Percentiles rank a stretch among this genome's conserved stretches.
Conservation (phyloP, 176 grass and related monocot species). For the Rhynchospora pubera region DNA sequence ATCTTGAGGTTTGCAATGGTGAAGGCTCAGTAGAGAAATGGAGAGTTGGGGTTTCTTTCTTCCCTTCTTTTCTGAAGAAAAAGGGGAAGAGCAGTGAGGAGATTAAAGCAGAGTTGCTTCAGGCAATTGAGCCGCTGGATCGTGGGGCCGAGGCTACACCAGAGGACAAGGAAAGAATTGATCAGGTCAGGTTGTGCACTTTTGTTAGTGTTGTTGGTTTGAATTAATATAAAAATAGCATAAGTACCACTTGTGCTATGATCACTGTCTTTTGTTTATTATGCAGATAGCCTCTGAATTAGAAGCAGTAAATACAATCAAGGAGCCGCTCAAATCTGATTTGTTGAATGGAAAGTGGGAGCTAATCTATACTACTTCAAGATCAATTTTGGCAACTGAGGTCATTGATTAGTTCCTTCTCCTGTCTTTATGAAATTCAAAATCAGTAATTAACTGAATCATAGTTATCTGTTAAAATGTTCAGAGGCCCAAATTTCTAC, state of each 20-base stretch:
- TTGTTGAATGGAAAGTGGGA: conserved; percentile 93
- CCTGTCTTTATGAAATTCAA: neutral
- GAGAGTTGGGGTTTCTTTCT: conserved; percentile 65
- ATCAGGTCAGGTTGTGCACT: conserved; percentile 43
- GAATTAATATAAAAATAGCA: neutral
- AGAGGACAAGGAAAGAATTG: conserved; percentile 59
- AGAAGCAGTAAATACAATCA: conserved; percentile 56
- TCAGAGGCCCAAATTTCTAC: conserved; percentile 84
- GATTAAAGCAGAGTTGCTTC: conserved; percentile 76
- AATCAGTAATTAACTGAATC: neutral
- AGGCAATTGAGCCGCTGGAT: conserved; percentile 59
- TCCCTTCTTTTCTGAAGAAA: conserved; percentile 49
- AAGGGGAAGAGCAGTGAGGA: conserved; percentile 37
- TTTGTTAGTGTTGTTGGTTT: neutral
- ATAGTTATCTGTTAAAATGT: conserved; percentile 7
- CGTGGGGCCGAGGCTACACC: conserved; percentile 53
- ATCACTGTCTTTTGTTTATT: neutral
- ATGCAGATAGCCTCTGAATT: conserved; percentile 49
- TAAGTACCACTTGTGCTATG: neutral
- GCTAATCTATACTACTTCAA: conserved; percentile 83
- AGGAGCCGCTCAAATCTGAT: conserved; percentile 84
- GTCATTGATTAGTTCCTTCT: conserved; percentile 21
- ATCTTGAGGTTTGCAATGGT: neutral
- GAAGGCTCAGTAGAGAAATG: conserved; percentile 27
- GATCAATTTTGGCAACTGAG: conserved; percentile 65